Evolutionary conservation across 1,139 yeast species (phyloP).

Genomic region (Yamadazyma kanchanaburiensis): DNA sequence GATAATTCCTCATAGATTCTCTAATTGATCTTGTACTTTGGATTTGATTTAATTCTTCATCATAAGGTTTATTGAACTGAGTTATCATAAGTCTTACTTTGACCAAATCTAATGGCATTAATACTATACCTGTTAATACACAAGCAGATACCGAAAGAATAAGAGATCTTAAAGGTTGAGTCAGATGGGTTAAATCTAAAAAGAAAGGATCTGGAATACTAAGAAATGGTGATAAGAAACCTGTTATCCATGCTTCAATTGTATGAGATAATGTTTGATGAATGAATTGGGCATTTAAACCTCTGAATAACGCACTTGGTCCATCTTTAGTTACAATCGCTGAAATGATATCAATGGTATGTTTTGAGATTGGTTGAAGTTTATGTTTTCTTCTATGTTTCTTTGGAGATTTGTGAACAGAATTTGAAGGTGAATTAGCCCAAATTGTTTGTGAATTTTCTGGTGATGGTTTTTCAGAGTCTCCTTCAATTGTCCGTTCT

Average conservation of each 20-base stretch:
- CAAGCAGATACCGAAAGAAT: constrained; percentile 68
- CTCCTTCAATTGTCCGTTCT: neutral
- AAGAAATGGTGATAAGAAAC: constrained; percentile 74
- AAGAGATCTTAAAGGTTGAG: constrained; percentile 69
- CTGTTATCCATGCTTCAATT: constrained; percentile 89
- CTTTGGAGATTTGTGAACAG: constrained; percentile 6
- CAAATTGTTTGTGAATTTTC: neutral
- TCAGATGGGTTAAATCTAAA: constrained; percentile 77
- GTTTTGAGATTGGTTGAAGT: constrained; percentile 61
- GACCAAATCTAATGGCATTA: constrained; percentile 80
- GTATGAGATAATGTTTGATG: constrained; percentile 74
- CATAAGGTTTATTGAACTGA: constrained; percentile 26
- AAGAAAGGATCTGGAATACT: constrained; percentile 91
- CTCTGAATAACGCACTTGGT: constrained; percentile 79
- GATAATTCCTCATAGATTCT: constrained; percentile 36
- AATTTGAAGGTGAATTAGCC: constrained; percentile 4
- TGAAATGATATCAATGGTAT: constrained; percentile 68
- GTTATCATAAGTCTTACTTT: constrained; percentile 77
- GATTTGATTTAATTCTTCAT: constrained; percentile 4
- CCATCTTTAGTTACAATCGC: constrained; percentile 77
- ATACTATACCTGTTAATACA: constrained; percentile 67
- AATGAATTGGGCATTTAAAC: constrained; percentile 81
- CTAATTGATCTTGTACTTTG: constrained; percentile 34
- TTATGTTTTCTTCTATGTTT: constrained; percentile 16
- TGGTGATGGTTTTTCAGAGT: constrained; percentile 3